Percentiles rank a stretch among this genome's conserved stretches.
These are phyloP conservation scores for Mentha longifolia DNA, from an alignment of 257 asterid species.

Conservation along the genomic window DNA sequence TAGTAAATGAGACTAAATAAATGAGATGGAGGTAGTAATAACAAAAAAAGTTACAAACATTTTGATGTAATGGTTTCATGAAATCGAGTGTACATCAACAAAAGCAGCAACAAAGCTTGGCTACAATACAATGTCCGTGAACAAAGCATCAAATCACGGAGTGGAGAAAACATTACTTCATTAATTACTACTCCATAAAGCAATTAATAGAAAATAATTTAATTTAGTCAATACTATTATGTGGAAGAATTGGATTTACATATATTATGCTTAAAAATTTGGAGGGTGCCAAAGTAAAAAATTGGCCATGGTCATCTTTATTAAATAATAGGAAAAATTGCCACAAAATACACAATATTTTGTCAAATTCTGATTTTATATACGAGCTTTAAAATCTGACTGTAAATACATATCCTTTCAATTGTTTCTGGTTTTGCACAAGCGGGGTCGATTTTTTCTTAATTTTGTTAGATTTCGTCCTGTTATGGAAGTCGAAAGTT, in stretches of 20 bases:
- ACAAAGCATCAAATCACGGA: constrained; percentile 39
- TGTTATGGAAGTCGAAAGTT: no score
- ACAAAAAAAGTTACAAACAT: neutral
- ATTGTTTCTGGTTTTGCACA: no score
- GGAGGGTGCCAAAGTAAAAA: neutral
- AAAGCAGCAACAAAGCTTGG: constrained; percentile 39
- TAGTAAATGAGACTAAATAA: no score
- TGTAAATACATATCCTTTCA: no score
- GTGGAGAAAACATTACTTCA: constrained; percentile 9
- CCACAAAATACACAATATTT: no score
- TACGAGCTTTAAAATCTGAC: no score
- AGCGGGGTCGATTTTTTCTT: no score
- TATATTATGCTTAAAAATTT: neutral
- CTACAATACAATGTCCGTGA: constrained; percentile 51
- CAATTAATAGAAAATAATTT: neutral
- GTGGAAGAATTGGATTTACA: neutral
- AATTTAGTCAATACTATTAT: constrained; percentile 11
- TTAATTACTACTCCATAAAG: constrained; percentile 7
- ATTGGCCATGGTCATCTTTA: neutral
- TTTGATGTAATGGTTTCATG: constrained; percentile 22
- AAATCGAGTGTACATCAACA: constrained; percentile 26
- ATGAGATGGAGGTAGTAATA: no score
- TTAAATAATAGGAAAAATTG: no score
- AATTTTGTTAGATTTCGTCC: no score
- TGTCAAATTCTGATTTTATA: no score